Evolutionary conservation across 2,329 filamentous ascomycete species (phyloP), one percentile per base, ranked within the genome.

Genomic region (Epichloe brachyelytri): DNA sequence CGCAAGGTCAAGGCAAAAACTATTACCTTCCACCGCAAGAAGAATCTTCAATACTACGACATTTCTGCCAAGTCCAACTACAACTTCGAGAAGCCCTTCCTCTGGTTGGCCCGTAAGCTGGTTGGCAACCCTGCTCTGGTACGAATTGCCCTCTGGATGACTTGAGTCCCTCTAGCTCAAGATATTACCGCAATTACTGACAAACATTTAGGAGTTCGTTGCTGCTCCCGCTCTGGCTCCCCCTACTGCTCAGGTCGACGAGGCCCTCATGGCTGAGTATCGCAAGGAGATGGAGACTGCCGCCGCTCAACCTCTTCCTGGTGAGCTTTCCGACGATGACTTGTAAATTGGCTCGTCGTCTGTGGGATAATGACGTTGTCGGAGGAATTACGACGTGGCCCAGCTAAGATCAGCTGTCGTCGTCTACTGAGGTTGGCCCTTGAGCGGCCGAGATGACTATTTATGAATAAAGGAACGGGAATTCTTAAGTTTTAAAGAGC

Each of bases 21-120:
- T 70, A 98, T 98, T 75, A 98, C 93, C 61, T 98, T 98, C 87
- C 93, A 98, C 82, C 88, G 93, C 76, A 98, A 98, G 88, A 98
- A 98, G 85, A 98, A 97, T 77, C 85, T 98, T 49, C 93, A 98
- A 77, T 98, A 97, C 83, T 98, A 98, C 81, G 93, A 97, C 65
- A 97, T 97, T 71, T 96, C 89, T 41, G 93, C 93, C 74, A 98
- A 97, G 80, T 96, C 90, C 68, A 97, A 97, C 82, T 97, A 98
- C 79, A 97, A 97, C 84, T 97, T 97, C 73, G 91, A 97, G 85
- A 98, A 97, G 83, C 91, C 91, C 58, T 97, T 98, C 88, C 85
- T 97, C 64, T 97, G 93, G 93, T 85, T 98, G 64, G 91, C 90
- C 62, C 85, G 93, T 72, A 98, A 98, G 84, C 84, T 98, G 53